Evolutionary conservation across 495 filamentous ascomycete genomes (phyloP).

Genomic region (Talaromyces adpressus): DNA sequence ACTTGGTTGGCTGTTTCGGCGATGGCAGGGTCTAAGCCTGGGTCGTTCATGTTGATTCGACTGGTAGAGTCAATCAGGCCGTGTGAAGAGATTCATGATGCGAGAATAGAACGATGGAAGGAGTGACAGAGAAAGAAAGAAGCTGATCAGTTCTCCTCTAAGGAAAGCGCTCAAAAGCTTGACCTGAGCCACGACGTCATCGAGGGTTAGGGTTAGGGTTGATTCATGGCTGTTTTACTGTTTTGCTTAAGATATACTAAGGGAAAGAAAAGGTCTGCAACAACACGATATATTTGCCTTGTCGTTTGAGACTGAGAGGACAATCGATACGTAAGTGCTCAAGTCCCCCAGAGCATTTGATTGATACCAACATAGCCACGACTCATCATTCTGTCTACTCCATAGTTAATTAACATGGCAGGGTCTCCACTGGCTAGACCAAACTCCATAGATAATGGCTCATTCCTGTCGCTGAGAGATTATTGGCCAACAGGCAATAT

Average conservation of each 20-base stretch:
- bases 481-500: neutral
- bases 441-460: neutral
- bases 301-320: too few relatives aligned
- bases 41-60: constrained; percentile 49
- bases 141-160: neutral
- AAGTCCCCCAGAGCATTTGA: too few relatives aligned
- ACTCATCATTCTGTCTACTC: too few relatives aligned
- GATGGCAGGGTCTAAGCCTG: constrained; percentile 47
- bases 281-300: neutral
- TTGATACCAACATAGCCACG: too few relatives aligned
- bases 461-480: neutral
- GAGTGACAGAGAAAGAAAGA: neutral
- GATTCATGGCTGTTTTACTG: too few relatives aligned
- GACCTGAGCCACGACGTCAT: neutral
- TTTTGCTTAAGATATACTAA: too few relatives aligned
- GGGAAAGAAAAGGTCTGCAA: too few relatives aligned
- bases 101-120: neutral
- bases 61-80: neutral
- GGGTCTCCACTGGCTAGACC: neutral
- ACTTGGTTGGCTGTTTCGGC: constrained; percentile 37
- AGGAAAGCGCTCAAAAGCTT: neutral
- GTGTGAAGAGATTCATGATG: neutral
- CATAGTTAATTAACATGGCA: too few relatives aligned
- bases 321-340: too few relatives aligned
- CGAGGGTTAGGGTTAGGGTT: neutral